Evolutionary conservation across 805 yeast genomes (phyloP), one percentile per base, ranked within the genome.

Genomic region (Nakazawaea ambrosiae): DNA sequence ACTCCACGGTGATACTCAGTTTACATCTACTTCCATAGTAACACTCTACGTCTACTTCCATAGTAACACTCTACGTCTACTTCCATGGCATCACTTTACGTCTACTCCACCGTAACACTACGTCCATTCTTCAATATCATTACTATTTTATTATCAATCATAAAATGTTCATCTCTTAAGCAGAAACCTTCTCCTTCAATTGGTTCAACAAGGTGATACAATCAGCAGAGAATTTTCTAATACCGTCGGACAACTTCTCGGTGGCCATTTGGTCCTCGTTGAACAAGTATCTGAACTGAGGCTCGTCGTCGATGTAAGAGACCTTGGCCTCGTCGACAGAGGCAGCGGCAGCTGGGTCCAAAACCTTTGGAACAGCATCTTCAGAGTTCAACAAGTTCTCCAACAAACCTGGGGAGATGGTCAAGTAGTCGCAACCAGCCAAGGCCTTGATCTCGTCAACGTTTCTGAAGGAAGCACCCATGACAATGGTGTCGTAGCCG

Each of bases 381-480:
- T 68, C 57, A 32, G 95, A 82, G 75, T 78, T 80, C 63, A 76
- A 61, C 59, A 90, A 77, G 67, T 85, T 82, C 67, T 90, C 96
- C 63, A 92, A 79, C 56, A 92, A 73, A 59, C 73, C 75, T 61
- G 97, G 97, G 53, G 97, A 74, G 56, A 92, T 88, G 60, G 99
- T 92, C 68, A 92, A 74, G 78, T 70, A 88, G 65, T 92, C 99
- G 59, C 86, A 81, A 65, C 99, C 99, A 43, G 98, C 97, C 54
- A 92, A 74, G 53, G 94, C 96, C 66, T 81, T 82, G 68, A 92
- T 86, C 72, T 90, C 98, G 51, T 88, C 96, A 46, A 70, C 65
- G 75, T 89, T 92, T 80, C 99, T 90, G 88, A 92, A 90, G 43
- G 97, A 90, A 44, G 99, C 99, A 68, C 98, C 99, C 99, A 92